A percentile compares a stretch with the other conserved stretches of the same genome.
Conservation (phyloP, 2,329 filamentous ascomycete species). For the Cryphonectria naterciae region DNA sequence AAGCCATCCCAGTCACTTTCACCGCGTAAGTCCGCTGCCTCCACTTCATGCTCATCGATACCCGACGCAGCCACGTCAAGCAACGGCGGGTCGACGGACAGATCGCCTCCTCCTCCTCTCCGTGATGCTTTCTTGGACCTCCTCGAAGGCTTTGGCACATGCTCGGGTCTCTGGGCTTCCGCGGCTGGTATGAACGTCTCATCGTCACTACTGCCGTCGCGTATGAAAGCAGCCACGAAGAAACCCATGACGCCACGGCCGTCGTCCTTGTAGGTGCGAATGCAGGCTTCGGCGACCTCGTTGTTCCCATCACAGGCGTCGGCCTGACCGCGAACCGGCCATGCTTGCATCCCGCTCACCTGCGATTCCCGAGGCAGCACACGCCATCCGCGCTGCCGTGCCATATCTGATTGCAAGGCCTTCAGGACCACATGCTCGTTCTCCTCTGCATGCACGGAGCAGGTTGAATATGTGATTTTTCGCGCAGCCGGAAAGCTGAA, state of each 20-base stretch:
- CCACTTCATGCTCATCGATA: constrained; percentile 17
- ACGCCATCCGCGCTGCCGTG: constrained; percentile 72
- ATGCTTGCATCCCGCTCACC: constrained; percentile 73
- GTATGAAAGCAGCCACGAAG: constrained; percentile 86
- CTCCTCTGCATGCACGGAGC: constrained; percentile 83
- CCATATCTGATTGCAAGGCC: constrained; percentile 70
- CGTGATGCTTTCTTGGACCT: not conserved
- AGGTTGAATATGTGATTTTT: constrained; percentile 90
- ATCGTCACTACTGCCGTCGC: constrained; percentile 46
- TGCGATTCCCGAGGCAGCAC: constrained; percentile 75
- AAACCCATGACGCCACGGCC: constrained; percentile 90
- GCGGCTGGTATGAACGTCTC: not conserved
- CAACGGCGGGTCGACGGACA: not conserved
- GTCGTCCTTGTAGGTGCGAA: constrained; percentile 80
- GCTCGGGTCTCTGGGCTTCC: not conserved
- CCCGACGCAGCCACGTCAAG: constrained; percentile 3
- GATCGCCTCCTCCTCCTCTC: not conserved
- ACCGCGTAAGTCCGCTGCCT: constrained; percentile 14
- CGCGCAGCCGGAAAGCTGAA: constrained; percentile 76
- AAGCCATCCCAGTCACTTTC: constrained; percentile 28
- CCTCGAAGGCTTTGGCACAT: not conserved
- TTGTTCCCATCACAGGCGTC: constrained; percentile 54
- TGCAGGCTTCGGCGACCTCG: constrained; percentile 71
- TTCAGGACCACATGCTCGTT: constrained; percentile 84
- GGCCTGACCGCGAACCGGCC: constrained; percentile 68